Conservation (phyloP, 2,329 filamentous ascomycete genomes). For the Aspergillus pseudotamarii region DNA sequence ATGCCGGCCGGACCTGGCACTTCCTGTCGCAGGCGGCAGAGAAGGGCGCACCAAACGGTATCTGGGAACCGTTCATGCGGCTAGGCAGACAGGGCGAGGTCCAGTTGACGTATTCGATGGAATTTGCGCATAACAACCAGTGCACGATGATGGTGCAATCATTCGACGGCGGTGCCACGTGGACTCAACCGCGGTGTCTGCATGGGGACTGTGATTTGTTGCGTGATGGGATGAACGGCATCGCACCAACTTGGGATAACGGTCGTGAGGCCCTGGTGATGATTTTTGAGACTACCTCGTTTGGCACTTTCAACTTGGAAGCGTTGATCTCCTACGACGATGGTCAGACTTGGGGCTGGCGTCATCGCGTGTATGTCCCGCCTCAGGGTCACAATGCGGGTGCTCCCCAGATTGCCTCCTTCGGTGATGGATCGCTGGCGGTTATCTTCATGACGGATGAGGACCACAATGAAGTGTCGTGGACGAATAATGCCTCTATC, state of each 20-base stretch:
- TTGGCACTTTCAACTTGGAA: constrained; percentile 47
- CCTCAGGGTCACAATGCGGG: constrained; percentile 44
- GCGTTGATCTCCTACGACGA: constrained; percentile 50
- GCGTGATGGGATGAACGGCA: constrained; percentile 48
- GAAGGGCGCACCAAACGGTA: constrained; percentile 41
- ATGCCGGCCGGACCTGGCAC: constrained; percentile 48
- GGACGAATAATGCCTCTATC: constrained; percentile 45
- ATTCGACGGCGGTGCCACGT: constrained; percentile 46
- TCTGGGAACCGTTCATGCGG: constrained; percentile 57
- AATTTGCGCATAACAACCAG: constrained; percentile 51
- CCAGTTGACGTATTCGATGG: constrained; percentile 52
- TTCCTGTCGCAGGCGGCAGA: constrained; percentile 51
- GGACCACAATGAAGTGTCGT: constrained; percentile 37
- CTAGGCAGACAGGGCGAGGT: constrained; percentile 41
- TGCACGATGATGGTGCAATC: constrained; percentile 54
- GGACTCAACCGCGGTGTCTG: constrained; percentile 47
- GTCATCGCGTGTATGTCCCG: constrained; percentile 47
- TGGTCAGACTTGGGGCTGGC: constrained; percentile 43
- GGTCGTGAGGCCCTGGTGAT: constrained; percentile 45
- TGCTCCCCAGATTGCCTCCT: constrained; percentile 49
- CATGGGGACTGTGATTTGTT: constrained; percentile 41
- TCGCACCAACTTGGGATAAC: constrained; percentile 37
- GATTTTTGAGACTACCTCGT: constrained; percentile 51
- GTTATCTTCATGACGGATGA: constrained; percentile 55
- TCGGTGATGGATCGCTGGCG: constrained; percentile 43